phyloP scores from a whole-genome alignment of 1,284 basidiomycete genomes.

The Anthracocystis walkeri region DNA sequence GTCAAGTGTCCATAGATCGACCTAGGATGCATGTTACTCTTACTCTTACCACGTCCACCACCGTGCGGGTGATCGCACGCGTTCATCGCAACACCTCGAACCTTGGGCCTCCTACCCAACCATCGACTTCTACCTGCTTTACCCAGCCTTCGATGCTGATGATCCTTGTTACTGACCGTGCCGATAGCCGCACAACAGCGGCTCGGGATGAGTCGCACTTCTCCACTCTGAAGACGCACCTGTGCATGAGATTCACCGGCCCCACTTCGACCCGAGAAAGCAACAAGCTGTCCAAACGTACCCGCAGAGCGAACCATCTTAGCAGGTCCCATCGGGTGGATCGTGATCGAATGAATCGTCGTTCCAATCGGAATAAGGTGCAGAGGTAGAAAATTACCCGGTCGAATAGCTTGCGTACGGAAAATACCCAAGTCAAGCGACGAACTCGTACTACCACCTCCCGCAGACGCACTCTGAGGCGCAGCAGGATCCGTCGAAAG shows the following conservation, averaged over 20 bases:
- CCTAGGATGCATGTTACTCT: conserved; percentile 77
- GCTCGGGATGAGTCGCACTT: conserved; percentile 86
- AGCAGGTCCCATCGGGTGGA: conserved; percentile 81
- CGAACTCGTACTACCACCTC: conserved; percentile 73
- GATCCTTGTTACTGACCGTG: conserved; percentile 89
- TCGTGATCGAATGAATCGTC: conserved; percentile 85
- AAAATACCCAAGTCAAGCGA: conserved; percentile 84
- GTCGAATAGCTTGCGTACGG: conserved; percentile 84
- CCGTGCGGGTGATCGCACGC: conserved; percentile 96
- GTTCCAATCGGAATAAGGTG: conserved; percentile 92
- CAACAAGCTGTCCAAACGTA: conserved; percentile 80
- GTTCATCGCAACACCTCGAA: conserved; percentile 98
- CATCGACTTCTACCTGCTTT: conserved; percentile 92
- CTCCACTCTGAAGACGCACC: conserved; percentile 89
- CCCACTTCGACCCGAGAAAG: conserved; percentile 54
- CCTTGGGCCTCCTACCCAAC: conserved; percentile 86
- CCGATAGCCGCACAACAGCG: conserved; percentile 91
- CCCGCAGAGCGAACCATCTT: conserved; percentile 91
- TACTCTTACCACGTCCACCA: conserved; percentile 96
- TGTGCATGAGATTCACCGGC: conserved; percentile 77
- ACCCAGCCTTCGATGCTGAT: conserved; percentile 85
- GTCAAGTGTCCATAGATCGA: conserved; percentile 90
- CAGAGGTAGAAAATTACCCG: conserved; percentile 92
- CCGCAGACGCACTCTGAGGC: conserved; percentile 33
- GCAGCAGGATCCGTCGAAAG: conserved; percentile 38